These are phyloP conservation scores for Candida anglica DNA, from an alignment of 805 yeast species.

Conservation along the genomic window DNA sequence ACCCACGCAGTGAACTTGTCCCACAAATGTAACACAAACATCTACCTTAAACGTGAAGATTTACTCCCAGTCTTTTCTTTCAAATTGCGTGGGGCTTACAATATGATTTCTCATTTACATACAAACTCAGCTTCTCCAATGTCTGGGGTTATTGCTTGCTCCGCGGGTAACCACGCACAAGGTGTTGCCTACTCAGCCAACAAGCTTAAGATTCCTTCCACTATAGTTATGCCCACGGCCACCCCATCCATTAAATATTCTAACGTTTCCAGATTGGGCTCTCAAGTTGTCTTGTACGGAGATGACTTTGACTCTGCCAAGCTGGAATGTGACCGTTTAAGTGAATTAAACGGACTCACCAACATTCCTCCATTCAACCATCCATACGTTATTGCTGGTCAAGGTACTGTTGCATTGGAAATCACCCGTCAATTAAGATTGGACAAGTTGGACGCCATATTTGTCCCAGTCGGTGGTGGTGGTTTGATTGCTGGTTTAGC, in stretches of 20 bases:
- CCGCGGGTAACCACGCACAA: slow-evolving; percentile 99
- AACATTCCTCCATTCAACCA: slow-evolving; percentile 98
- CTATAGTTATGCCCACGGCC: slow-evolving; percentile 97
- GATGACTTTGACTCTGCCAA: slow-evolving; percentile 96
- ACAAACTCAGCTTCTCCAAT: slow-evolving; percentile 52
- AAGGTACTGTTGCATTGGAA: slow-evolving; percentile 96
- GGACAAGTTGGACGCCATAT: slow-evolving; percentile 77
- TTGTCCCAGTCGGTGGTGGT: slow-evolving; percentile 96
- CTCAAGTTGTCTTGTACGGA: slow-evolving; percentile 90
- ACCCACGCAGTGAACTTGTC: slow-evolving; percentile 72
- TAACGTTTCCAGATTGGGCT: slow-evolving; percentile 88
- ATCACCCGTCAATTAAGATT: slow-evolving; percentile 80
- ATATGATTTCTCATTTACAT: slow-evolving; percentile 87
- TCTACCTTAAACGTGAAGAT: slow-evolving; percentile 87
- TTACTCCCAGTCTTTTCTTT: slow-evolving; percentile 91
- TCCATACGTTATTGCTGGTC: slow-evolving; percentile 98
- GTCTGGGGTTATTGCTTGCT: slow-evolving; percentile 93
- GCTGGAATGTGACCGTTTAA: slow-evolving; percentile 74
- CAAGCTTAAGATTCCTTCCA: slow-evolving; percentile 82
- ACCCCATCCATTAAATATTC: slow-evolving; percentile 93
- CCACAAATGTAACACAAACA: slow-evolving; percentile 68
- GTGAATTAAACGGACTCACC: slow-evolving; percentile 67
- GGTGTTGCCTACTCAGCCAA: slow-evolving; percentile 95
- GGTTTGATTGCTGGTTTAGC: slow-evolving; percentile 92
- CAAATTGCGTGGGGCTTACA: slow-evolving; percentile 96